A percentile compares a stretch with the other conserved stretches of the same genome.
Evolutionary conservation across 2,329 filamentous ascomycete genomes (phyloP).

Genomic region (Bipolaris sorokiniana): DNA sequence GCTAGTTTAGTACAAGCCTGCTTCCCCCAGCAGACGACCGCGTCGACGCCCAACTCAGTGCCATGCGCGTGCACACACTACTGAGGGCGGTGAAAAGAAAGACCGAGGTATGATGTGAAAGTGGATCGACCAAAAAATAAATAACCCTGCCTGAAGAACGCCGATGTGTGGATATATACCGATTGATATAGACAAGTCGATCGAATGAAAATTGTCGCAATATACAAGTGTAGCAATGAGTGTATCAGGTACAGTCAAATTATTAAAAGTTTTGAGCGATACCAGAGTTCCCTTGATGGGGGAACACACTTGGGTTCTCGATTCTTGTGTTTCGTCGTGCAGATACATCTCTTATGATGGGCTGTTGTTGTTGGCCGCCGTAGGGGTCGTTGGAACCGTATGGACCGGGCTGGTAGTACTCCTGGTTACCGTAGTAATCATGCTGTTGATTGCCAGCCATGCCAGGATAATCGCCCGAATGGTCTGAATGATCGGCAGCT

Average conservation of each 20-base stretch:
- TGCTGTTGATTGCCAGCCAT: constrained; percentile 55
- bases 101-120: constrained; percentile 14
- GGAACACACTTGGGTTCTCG: constrained; percentile 86
- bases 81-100: constrained; percentile 5
- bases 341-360: constrained; percentile 90
- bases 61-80: constrained; percentile 15
- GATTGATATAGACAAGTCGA: constrained; percentile 8
- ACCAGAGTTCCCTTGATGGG: constrained; percentile 86
- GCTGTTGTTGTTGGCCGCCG: constrained; percentile 62
- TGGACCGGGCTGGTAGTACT: constrained; percentile 62
- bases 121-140: not conserved
- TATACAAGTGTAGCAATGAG: constrained; percentile 24
- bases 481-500: constrained; percentile 73
- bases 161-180: constrained; percentile 21
- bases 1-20: not conserved
- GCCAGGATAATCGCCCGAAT: constrained; percentile 60
- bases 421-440: constrained; percentile 60
- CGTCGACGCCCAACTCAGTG: constrained; percentile 10
- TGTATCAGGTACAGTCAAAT: constrained; percentile 5
- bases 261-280: constrained; percentile 94
- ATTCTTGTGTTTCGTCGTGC: constrained; percentile 93
- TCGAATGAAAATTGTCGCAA: constrained; percentile 18
- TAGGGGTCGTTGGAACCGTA: constrained; percentile 64
- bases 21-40: constrained; percentile 1
- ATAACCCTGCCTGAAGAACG: constrained; percentile 9